Evolutionary conservation across 306 rosid genomes (phyloP), one percentile per base, ranked within the genome.

Genomic region (Acmispon strigosus): DNA sequence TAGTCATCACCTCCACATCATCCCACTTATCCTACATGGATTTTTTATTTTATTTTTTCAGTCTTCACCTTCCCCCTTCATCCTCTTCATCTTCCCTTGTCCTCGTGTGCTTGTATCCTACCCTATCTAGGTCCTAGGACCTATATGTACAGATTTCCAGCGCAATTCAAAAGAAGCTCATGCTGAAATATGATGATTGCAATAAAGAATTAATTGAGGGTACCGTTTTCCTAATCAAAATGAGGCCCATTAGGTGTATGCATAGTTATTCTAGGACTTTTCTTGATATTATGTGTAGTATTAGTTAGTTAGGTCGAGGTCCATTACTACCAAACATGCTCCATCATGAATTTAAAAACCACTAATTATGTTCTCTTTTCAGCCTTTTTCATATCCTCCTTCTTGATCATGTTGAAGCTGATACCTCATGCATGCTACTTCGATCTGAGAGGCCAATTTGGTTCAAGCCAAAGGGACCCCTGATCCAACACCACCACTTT

Each of bases 381-480:
- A 27, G 32, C 4, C 32, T 27, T 27, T 2, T 1, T 27, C 32
- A 27, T 27, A 2, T 27, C 32, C 32, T 27, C 4, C 32, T 27
- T 27, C 32, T 27, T 27, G 32, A 27, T 27, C 32, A 27, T 27
- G 32, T 27, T 27, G 32, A 27, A 2, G 32, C 32, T 75, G 78
- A 83, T 45, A n/a, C n/a, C n/a, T n/a, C 47, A 70, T 76, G 77
- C 78, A 51, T 75, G 15, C 44, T 43, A 51, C 77, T 69, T 81
- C 75, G 34, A 70, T 87, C 32, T 81, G 76, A 73, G 76, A 73
- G 77, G 78, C 81, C 75, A 76, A 69, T 69, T 61, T 58, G 76
- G 76, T 80, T 82, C 64, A 63, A 59, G 56, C n/a, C 15, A 24
- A 57, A 57, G 66, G 69, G 86, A 82, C 78, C 52, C 22, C 32